Conservation (phyloP, 306 rosid species). For the Trifolium fragiferum region DNA sequence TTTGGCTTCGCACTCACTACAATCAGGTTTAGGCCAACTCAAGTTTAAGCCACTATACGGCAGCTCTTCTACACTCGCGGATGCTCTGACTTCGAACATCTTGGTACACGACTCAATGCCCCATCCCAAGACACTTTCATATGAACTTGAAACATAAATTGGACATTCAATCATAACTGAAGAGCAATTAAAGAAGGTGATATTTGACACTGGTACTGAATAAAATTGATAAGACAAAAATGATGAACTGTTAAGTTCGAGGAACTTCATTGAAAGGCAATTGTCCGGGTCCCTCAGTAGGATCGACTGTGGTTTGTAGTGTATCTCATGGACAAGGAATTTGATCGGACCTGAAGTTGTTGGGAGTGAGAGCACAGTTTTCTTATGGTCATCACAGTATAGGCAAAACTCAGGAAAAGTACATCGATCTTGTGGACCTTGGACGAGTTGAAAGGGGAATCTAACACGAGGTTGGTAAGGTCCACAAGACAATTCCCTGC, state of each 20-base stretch:
- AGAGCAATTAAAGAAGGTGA: not conserved
- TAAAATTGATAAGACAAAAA: not conserved
- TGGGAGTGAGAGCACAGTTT: not conserved
- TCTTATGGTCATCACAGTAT: not conserved
- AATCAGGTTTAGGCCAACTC: not conserved
- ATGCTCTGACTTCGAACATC: not conserved
- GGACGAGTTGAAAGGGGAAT: slow-evolving; percentile 11
- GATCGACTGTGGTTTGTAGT: not conserved
- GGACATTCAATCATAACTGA: slow-evolving; percentile 9
- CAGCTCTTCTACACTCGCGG: rapidly evolving
- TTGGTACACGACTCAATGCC: slow-evolving; percentile 23
- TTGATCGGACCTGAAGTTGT: not conserved
- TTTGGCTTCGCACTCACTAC: not conserved
- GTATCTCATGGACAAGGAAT: not conserved
- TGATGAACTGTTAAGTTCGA: not conserved
- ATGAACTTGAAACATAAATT: not conserved
- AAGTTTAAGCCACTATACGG: rapidly evolving
- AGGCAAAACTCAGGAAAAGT: not conserved
- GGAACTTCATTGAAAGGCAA: not conserved
- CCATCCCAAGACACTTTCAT: not conserved
- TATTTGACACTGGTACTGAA: not conserved
- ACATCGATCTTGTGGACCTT: not conserved
- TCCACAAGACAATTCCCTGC: not conserved
- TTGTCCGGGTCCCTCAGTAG: not conserved
- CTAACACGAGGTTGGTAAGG: not conserved